phyloP scores from a whole-genome alignment of 805 yeast genomes.

The Metschnikowia gelsemii region DNA sequence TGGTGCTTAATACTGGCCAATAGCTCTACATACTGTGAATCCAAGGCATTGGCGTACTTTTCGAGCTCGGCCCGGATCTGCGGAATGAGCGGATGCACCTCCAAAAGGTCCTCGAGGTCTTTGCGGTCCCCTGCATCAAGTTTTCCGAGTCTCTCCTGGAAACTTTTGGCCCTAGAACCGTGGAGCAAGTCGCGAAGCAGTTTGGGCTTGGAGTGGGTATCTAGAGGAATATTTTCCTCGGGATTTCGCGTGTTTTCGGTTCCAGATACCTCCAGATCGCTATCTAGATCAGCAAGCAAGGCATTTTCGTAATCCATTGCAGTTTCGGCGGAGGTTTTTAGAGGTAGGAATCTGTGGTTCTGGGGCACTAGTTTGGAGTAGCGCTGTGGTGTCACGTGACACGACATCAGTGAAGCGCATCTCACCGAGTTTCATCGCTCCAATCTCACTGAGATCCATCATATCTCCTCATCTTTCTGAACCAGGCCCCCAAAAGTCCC shows the following conservation, averaged over 20 bases:
- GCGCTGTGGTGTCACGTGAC: constrained; percentile 2
- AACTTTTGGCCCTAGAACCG: constrained; percentile 13
- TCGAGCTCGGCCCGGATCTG: constrained; percentile 23
- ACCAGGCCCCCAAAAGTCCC: too few relatives aligned
- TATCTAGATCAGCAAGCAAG: constrained; percentile 42
- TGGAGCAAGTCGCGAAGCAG: constrained; percentile 19
- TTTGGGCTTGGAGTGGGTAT: constrained; percentile 1
- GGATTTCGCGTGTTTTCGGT: constrained; percentile 4
- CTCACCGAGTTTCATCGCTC: neutral
- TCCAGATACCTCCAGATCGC: constrained; percentile 25
- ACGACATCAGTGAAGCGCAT: neutral
- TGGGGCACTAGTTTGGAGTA: neutral
- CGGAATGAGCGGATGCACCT: constrained; percentile 26
- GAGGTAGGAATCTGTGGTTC: neutral
- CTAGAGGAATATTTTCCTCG: neutral
- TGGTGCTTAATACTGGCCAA: constrained; percentile 30
- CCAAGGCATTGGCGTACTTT: constrained; percentile 24
- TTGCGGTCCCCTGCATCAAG: constrained; percentile 23
- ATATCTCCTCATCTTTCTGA: too few relatives aligned
- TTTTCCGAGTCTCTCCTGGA: constrained; percentile 20
- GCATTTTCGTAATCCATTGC: constrained; percentile 40
- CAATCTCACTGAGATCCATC: neutral
- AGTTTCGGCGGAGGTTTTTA: neutral
- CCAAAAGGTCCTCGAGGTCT: constrained; percentile 25
- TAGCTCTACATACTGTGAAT: constrained; percentile 32